Evolutionary conservation across 2,329 filamentous ascomycete species (phyloP).

Genomic region (Fusarium kyushuense): DNA sequence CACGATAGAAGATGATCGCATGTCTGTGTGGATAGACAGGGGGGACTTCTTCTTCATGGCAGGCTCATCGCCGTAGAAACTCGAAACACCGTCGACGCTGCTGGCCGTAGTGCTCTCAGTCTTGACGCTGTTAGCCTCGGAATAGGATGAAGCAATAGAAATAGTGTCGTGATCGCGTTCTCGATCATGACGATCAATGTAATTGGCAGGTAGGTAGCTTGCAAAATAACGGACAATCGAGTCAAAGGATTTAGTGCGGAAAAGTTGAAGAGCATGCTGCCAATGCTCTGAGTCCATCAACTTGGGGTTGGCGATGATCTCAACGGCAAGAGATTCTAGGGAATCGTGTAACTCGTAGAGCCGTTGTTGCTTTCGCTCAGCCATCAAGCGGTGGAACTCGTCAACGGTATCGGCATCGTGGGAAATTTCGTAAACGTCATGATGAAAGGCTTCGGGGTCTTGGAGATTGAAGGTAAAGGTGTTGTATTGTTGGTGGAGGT

Average conservation of each 20-base stretch:
- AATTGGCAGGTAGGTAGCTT: slow-evolving; percentile 67
- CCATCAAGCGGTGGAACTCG: slow-evolving; percentile 67
- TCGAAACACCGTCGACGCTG: slow-evolving; percentile 55
- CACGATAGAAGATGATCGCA: slow-evolving; percentile 35
- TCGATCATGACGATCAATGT: slow-evolving; percentile 58
- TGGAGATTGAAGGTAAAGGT: slow-evolving; percentile 67
- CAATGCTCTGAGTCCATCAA: slow-evolving; percentile 70
- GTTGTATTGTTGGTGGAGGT: slow-evolving; percentile 71
- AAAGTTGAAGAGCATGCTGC: slow-evolving; percentile 69
- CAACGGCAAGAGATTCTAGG: slow-evolving; percentile 68
- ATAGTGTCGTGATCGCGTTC: slow-evolving; percentile 48
- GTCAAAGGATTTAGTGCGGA: slow-evolving; percentile 69
- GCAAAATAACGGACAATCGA: slow-evolving; percentile 71
- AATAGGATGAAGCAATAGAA: slow-evolving; percentile 52
- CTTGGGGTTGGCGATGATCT: slow-evolving; percentile 70
- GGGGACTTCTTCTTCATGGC: slow-evolving; percentile 61
- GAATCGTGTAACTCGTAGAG: slow-evolving; percentile 67
- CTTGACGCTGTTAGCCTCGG: slow-evolving; percentile 55
- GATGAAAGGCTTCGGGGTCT: slow-evolving; percentile 71
- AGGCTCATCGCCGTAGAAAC: slow-evolving; percentile 59
- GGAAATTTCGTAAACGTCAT: slow-evolving; percentile 71
- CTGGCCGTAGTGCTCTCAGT: slow-evolving; percentile 55
- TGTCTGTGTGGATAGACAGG: slow-evolving; percentile 46
- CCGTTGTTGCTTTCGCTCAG: slow-evolving; percentile 65
- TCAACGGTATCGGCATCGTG: slow-evolving; percentile 61